phyloP scores from a whole-genome alignment of 2,329 filamentous ascomycete species.

The Sclerotinia minor region DNA sequence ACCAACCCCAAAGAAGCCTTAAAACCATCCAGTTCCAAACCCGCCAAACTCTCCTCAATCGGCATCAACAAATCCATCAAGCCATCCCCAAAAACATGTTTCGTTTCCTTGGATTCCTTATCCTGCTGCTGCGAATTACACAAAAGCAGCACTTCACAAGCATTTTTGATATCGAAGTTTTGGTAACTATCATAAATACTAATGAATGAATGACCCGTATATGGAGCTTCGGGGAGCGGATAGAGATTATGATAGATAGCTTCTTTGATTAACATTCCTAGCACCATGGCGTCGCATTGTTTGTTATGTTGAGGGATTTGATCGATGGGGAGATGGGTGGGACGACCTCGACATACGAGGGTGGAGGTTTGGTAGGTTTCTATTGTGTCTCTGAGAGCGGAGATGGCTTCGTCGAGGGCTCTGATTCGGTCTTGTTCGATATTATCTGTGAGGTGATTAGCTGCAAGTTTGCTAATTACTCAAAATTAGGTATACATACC shows the following conservation, averaged over 20 bases:
- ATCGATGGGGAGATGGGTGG: not conserved
- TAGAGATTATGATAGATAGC: conserved; percentile 10
- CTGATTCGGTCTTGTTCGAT: conserved; percentile 13
- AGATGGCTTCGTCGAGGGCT: conserved; percentile 7
- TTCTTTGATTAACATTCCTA: conserved; percentile 12
- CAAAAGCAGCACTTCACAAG: not conserved
- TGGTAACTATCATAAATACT: conserved; percentile 10
- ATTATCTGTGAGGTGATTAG: not conserved
- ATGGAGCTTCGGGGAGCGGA: conserved; percentile 14
- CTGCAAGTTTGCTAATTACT: accelerated
- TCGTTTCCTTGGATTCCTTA: not conserved
- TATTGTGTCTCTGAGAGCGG: conserved; percentile 11
- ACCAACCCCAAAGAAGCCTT: not conserved
- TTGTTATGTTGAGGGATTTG: conserved; percentile 5
- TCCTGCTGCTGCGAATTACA: not conserved
- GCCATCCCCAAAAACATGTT: not conserved
- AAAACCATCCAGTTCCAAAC: conserved; percentile 3
- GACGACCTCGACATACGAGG: conserved; percentile 1
- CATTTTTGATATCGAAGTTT: conserved; percentile 9
- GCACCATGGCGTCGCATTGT: conserved; percentile 20
- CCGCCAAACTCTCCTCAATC: not conserved
- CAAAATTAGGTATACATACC: not conserved
- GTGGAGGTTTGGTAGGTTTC: conserved; percentile 5
- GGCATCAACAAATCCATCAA: conserved; percentile 15
- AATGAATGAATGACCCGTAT: conserved; percentile 3